Evolutionary conservation across 2,329 filamentous ascomycete genomes (phyloP).

Genomic region (Aspergillus ochraceoroseus): DNA sequence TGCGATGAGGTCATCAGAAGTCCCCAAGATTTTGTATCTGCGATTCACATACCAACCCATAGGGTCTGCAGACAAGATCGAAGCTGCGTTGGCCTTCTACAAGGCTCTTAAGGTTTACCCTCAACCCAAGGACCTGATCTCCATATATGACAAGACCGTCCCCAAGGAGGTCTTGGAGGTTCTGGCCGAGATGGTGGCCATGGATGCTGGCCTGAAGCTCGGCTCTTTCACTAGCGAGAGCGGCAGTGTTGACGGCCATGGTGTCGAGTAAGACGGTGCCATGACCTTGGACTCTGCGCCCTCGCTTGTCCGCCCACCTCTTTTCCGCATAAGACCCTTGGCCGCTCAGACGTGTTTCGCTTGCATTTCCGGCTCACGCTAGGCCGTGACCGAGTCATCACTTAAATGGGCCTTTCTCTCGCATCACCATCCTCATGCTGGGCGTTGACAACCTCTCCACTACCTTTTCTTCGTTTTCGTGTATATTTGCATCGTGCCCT

Average conservation of each 20-base stretch:
- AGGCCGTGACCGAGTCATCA: constrained; percentile 23
- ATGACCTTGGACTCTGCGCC: constrained; percentile 17
- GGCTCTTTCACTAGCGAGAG: constrained; percentile 42
- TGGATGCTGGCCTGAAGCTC: constrained; percentile 70
- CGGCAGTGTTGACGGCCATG: constrained; percentile 32
- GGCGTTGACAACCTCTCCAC: constrained; percentile 24
- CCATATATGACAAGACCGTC: constrained; percentile 97
- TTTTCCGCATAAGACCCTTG: constrained; percentile 17
- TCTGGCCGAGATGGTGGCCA: constrained; percentile 95
- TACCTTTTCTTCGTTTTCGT: constrained; percentile 21
- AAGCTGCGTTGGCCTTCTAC: constrained; percentile 93
- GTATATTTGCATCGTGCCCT: constrained; percentile 37
- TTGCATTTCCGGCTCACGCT: constrained; percentile 22
- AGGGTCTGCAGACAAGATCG: constrained; percentile 53
- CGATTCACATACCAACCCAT: constrained; percentile 15
- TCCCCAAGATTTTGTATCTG: constrained; percentile 4
- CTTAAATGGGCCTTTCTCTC: constrained; percentile 15
- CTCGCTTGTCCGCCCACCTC: constrained; percentile 16
- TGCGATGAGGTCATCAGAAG: not conserved
- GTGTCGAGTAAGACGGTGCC: constrained; percentile 34
- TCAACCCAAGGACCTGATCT: constrained; percentile 83
- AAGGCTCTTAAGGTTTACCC: constrained; percentile 98
- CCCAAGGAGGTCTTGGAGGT: constrained; percentile 96
- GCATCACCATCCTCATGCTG: constrained; percentile 7
- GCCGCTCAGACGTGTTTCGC: constrained; percentile 13